Evolutionary conservation across 2,329 filamentous ascomycete species (phyloP).

Genomic region (Trichoderma lentiforme): DNA sequence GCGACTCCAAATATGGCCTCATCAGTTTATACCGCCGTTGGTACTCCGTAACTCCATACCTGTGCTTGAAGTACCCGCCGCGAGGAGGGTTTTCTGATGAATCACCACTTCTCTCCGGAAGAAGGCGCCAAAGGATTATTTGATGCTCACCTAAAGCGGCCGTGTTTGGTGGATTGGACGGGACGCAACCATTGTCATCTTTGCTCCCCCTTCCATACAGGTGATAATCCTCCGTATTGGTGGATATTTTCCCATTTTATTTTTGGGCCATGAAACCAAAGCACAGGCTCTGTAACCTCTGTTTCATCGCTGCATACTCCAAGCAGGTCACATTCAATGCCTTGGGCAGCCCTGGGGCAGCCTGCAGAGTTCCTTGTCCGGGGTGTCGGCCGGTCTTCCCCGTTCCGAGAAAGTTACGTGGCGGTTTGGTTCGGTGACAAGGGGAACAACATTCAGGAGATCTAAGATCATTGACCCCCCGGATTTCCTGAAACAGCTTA

Average conservation of each 20-base stretch:
- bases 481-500: constrained; percentile 31
- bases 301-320: constrained; percentile 10
- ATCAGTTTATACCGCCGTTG: background rate
- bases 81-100: background rate
- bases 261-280: constrained; percentile 8
- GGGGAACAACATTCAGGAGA: constrained; percentile 28
- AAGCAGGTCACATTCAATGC: constrained; percentile 8
- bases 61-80: background rate
- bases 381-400: constrained; percentile 27
- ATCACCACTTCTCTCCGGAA: background rate
- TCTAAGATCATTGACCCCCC: constrained; percentile 35
- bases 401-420: constrained; percentile 27
- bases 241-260: background rate
- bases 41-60: background rate
- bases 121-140: background rate
- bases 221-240: background rate
- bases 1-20: background rate
- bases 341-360: background rate
- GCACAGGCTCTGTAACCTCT: constrained; percentile 10
- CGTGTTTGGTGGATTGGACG: background rate
- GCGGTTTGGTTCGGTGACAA: constrained; percentile 24
- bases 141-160: background rate
- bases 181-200: background rate
- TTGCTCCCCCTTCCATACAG: background rate
- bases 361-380: constrained; percentile 12